phyloP scores from a whole-genome alignment of 441 rosid genomes.

The Corymbia citriodora region DNA sequence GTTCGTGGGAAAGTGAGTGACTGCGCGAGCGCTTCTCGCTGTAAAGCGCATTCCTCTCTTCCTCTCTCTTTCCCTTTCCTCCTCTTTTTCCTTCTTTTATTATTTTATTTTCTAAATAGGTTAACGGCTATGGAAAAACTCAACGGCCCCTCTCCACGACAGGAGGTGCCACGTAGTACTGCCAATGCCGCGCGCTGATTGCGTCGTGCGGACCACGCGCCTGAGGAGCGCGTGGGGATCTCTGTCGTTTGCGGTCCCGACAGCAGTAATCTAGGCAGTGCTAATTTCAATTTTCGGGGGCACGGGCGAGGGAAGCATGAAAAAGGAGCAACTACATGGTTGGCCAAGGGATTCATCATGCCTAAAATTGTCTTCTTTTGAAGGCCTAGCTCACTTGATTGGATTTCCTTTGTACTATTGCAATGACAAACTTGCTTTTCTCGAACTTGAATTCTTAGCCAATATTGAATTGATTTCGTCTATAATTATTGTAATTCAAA shows the following conservation, averaged over 20 bases:
- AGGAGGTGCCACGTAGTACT: background rate
- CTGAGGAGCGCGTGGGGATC: background rate
- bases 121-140: background rate
- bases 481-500: accelerated
- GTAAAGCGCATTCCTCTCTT: background rate
- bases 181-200: background rate
- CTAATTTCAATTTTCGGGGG: background rate
- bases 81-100: background rate
- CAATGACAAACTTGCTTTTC: accelerated
- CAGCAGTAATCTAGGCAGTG: background rate
- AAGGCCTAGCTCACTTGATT: background rate
- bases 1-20: background rate
- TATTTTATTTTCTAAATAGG: background rate
- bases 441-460: background rate
- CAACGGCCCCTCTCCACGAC: background rate
- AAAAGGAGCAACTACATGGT: background rate
- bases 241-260: background rate
- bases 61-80: background rate
- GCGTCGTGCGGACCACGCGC: background rate
- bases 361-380: background rate
- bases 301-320: background rate
- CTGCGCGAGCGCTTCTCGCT: background rate
- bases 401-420: background rate
- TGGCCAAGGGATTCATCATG: background rate
- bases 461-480: accelerated